Conservation (phyloP, 306 rosid species). For the Rubus idaeus region DNA sequence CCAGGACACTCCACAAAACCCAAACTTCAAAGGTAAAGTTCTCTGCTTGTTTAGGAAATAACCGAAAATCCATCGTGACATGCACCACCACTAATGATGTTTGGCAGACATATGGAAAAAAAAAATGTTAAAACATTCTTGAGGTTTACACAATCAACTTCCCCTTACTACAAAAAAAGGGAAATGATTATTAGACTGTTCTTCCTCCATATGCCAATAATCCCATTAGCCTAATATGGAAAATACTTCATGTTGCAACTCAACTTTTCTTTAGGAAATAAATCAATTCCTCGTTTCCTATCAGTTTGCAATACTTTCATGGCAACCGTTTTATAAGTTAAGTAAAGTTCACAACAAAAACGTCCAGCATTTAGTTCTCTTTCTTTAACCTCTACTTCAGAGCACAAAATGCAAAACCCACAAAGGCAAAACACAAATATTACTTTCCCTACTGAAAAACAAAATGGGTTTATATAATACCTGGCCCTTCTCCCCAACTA, state of each 20-base stretch:
- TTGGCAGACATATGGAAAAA: not conserved
- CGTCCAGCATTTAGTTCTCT: not conserved
- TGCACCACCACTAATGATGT: not conserved
- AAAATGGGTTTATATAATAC: constrained; percentile 24
- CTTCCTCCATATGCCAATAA: not conserved
- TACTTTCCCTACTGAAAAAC: not conserved
- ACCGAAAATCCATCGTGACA: not conserved
- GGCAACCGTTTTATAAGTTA: not conserved
- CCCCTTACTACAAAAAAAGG: not conserved
- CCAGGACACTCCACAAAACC: too few relatives aligned
- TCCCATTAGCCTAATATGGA: not conserved
- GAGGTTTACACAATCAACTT: not conserved
- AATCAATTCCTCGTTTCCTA: not conserved
- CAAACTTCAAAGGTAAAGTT: too few relatives aligned
- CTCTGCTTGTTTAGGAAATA: too few relatives aligned
- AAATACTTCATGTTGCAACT: not conserved
- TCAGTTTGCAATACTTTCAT: not conserved
- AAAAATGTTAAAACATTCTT: not conserved
- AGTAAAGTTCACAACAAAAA: not conserved
- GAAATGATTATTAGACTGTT: not conserved
- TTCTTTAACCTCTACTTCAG: not conserved
- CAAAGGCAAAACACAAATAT: not conserved
- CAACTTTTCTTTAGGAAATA: not conserved
- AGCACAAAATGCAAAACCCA: not conserved
- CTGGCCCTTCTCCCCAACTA: constrained; percentile 83